A percentile compares a stretch with the other conserved stretches of the same genome.
Evolutionary conservation across 2,329 filamentous ascomycete species (phyloP).

Genomic region (Hymenoscyphus scutula): DNA sequence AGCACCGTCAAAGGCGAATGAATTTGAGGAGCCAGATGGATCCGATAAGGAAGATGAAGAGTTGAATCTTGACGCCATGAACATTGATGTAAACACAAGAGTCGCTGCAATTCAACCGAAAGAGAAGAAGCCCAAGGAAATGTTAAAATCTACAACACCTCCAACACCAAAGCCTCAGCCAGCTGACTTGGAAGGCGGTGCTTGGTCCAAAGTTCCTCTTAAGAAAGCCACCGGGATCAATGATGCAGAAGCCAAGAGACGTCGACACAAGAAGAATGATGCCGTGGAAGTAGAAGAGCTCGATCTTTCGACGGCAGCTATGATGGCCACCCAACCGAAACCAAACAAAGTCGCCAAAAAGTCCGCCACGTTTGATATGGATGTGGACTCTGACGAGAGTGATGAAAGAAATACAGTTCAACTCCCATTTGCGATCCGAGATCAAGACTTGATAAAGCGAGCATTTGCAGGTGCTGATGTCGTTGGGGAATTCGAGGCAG

Average conservation of each 20-base stretch:
- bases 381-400: conserved; percentile 35
- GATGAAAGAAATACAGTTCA: conserved; percentile 50
- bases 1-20: conserved; percentile 39
- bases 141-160: conserved; percentile 5
- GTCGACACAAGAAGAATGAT: conserved; percentile 35
- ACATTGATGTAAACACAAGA: conserved; percentile 18
- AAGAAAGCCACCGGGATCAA: conserved; percentile 24
- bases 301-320: conserved; percentile 34
- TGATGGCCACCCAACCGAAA: conserved; percentile 33
- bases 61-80: conserved; percentile 32
- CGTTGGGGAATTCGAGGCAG: conserved; percentile 72
- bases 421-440: conserved; percentile 56
- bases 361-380: conserved; percentile 24
- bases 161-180: conserved; percentile 12
- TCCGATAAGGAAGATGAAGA: conserved; percentile 45
- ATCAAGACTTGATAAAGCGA: conserved; percentile 69
- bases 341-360: conserved; percentile 30
- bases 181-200: conserved; percentile 30
- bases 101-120: conserved; percentile 9
- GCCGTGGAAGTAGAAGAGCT: conserved; percentile 35
- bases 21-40: conserved; percentile 59
- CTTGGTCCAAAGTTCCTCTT: conserved; percentile 35
- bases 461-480: conserved; percentile 90
- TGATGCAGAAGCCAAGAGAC: conserved; percentile 32
- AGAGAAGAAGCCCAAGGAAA: conserved; percentile 18